Evolutionary conservation across 108 stramenopile genomes (phyloP).

Genomic region (Fistulifera pelliculosa): DNA sequence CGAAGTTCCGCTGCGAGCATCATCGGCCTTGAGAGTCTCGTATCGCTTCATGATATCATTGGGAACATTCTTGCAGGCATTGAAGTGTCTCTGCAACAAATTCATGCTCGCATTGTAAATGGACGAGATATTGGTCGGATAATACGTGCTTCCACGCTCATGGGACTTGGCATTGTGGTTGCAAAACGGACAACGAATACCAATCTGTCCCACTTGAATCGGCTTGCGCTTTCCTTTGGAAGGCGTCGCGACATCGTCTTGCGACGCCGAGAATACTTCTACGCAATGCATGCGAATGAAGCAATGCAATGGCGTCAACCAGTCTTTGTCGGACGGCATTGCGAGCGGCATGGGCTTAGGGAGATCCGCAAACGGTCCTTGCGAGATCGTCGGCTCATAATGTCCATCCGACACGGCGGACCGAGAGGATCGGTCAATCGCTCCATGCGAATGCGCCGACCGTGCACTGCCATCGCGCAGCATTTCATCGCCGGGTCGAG

Average conservation of each 20-base stretch:
- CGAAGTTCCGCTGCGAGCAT: conserved; percentile 72
- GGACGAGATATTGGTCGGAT: conserved; percentile 52
- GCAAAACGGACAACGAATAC: conserved; percentile 80
- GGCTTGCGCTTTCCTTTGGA: conserved; percentile 74
- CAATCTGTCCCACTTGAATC: conserved; percentile 70
- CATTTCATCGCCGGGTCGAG: not conserved
- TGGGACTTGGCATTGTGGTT: conserved; percentile 19
- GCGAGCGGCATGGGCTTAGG: conserved; percentile 44
- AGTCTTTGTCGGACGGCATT: conserved; percentile 57
- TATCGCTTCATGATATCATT: conserved; percentile 53
- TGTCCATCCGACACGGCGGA: not conserved
- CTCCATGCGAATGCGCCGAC: not conserved
- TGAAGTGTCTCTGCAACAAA: conserved; percentile 68
- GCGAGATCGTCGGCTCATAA: conserved; percentile 8
- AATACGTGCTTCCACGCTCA: conserved; percentile 72
- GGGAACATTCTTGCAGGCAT: conserved; percentile 51
- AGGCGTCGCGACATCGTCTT: conserved; percentile 61
- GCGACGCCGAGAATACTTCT: conserved; percentile 63
- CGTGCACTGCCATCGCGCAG: not conserved
- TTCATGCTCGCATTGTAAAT: conserved; percentile 83
- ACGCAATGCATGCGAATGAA: conserved; percentile 72
- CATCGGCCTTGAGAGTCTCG: conserved; percentile 65
- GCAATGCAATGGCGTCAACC: conserved; percentile 78
- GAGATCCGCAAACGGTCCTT: conserved; percentile 52
- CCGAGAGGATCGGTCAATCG: not conserved